Conservation (phyloP, 441 rosid genomes). For the Mallotus japonicus region DNA sequence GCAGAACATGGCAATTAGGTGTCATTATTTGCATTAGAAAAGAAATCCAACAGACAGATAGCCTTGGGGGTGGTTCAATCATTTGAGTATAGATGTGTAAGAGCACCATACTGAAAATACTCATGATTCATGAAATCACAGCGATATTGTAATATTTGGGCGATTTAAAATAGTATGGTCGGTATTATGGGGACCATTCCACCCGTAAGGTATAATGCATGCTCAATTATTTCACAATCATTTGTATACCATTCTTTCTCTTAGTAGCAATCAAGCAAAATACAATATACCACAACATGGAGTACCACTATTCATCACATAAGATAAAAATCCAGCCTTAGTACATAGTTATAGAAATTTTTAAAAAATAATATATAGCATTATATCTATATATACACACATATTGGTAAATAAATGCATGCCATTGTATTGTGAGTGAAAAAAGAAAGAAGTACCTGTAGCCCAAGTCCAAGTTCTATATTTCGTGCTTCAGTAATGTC, state of each 20-base stretch:
- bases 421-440: too few relatives aligned
- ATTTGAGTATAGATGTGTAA: neutral
- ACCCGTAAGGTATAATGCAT: neutral
- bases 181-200: neutral
- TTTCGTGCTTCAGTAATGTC: slow-evolving; percentile 93
- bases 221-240: neutral
- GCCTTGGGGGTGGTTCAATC: neutral
- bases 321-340: neutral
- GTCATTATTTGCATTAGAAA: neutral
- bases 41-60: neutral
- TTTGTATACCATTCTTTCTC: neutral
- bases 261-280: too few relatives aligned
- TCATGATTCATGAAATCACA: neutral
- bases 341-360: neutral
- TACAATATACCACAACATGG: neutral
- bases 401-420: neutral
- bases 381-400: neutral
- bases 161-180: neutral
- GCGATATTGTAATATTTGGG: neutral
- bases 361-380: neutral
- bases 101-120: neutral
- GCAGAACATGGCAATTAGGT: slow-evolving; percentile 9
- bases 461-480: slow-evolving; percentile 92
- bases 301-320: neutral
- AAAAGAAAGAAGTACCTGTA: slow-evolving; percentile 54